Evolutionary conservation across 1,139 yeast genomes (phyloP).

Genomic region (Magnusiomyces fungicola): DNA sequence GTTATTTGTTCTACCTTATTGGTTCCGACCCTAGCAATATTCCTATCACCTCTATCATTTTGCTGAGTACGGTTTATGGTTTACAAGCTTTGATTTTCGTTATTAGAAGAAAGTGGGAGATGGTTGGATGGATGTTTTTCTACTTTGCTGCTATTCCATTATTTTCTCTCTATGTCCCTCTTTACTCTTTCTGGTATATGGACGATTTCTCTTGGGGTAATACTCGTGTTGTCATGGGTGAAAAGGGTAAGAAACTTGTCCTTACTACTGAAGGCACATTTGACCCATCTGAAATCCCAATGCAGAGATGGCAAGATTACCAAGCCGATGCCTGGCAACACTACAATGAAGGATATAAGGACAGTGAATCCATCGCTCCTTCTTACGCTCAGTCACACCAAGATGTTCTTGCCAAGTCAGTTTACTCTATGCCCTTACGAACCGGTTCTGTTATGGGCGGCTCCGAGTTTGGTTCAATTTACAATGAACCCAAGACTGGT

Average conservation of each 20-base stretch:
- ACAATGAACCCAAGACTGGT: neutral
- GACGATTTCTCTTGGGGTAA: conserved; percentile 42
- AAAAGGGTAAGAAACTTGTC: conserved; percentile 32
- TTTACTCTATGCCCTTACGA: conserved; percentile 12
- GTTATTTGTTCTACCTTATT: conserved; percentile 33
- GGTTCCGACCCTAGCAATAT: conserved; percentile 27
- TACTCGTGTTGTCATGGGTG: conserved; percentile 39
- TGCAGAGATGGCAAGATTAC: conserved; percentile 35
- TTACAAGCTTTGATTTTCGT: conserved; percentile 36
- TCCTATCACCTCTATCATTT: conserved; percentile 35
- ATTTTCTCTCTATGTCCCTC: conserved; percentile 35
- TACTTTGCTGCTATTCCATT: conserved; percentile 37
- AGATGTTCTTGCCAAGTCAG: conserved; percentile 15
- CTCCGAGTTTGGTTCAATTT: conserved; percentile 1
- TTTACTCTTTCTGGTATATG: conserved; percentile 40
- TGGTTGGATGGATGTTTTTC: conserved; percentile 41
- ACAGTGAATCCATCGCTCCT: conserved; percentile 9
- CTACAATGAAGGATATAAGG: conserved; percentile 22
- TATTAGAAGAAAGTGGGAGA: conserved; percentile 37
- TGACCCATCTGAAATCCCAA: conserved; percentile 30
- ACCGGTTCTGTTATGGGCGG: conserved; percentile 1
- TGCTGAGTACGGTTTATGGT: conserved; percentile 37
- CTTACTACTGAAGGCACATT: conserved; percentile 32
- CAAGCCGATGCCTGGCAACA: conserved; percentile 32
- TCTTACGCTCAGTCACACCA: conserved; percentile 7